Evolutionary conservation across 257 asterid genomes (phyloP), one percentile per base, ranked within the genome.

Genomic region (Solanum chiquidenum): DNA sequence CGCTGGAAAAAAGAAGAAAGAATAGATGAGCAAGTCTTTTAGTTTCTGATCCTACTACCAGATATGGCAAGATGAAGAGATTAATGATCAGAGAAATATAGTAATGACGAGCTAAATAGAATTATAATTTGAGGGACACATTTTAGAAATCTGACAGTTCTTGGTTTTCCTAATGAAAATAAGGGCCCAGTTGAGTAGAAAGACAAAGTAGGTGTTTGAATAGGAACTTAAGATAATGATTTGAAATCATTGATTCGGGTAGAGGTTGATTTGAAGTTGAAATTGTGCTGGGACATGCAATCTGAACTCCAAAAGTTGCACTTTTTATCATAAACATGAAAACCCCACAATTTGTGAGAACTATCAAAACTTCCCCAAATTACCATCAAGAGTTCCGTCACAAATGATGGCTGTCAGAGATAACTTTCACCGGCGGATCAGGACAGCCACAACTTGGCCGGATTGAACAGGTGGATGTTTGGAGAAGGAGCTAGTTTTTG

Each of bases 1-100:
- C 98, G 92, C 99, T 97, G 96, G 46, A 89, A 87, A 86, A 33
- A 75, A 80, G 87, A 90, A 71, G 72, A 64, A 25, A 74, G 49
- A 85, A 66, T 7, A 85, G 18, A 85, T 37, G 20, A 85, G 20
- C 42, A 68, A 10, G 35, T 14, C 77, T 27, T 40, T 79, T 46
- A 31, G 69, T 80, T 80, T 80, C 85, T 46, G 85, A 80, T 80
- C 68, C 38, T 27, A 34, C 68, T 2, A 27, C 49, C 64, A 44
- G 64, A 27, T 27, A 27, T 18, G n/a, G 10, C 44, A 82, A 82
- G 44, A 23, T 82, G 31, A 21, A 46, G 69, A 82, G 69, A 82
- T n/a, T 46, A 18, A 5, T 82, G 29, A 49, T 8, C 37, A 82
- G 64, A 82, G 66, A 82, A 49, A 31, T 82, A 82, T 20, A 16